A percentile compares a stretch with the other conserved stretches of the same genome.
Conservation (phyloP, 495 filamentous ascomycete species). For the Alectoria sarmentosa region DNA sequence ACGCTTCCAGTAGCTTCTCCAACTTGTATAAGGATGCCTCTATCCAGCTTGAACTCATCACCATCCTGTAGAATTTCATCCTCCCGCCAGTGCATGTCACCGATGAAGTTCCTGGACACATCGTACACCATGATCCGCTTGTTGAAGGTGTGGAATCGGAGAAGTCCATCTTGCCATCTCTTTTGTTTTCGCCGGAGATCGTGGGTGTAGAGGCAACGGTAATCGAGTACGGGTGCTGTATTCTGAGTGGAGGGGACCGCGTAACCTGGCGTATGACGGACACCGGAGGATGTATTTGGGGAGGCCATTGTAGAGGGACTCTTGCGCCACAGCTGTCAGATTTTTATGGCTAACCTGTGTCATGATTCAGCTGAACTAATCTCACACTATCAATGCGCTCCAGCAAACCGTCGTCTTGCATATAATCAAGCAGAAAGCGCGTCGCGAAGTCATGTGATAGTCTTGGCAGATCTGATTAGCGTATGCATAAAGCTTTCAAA, state of each 20-base stretch:
- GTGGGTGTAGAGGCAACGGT: slow-evolving; percentile 75
- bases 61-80: slow-evolving; percentile 59
- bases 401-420: neutral
- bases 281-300: slow-evolving; percentile 11
- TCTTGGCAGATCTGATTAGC: too few species aligned
- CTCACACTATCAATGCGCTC: neutral
- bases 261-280: slow-evolving; percentile 16
- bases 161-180: slow-evolving; percentile 84
- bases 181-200: slow-evolving; percentile 83
- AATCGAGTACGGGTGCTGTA: slow-evolving; percentile 72
- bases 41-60: slow-evolving; percentile 76
- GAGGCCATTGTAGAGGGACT: slow-evolving; percentile 1
- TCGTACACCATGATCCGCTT: slow-evolving; percentile 89
- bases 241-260: slow-evolving; percentile 43
- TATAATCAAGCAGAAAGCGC: too few species aligned
- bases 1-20: slow-evolving; percentile 61
- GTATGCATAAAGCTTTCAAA: too few species aligned
- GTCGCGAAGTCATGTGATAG: neutral
- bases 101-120: slow-evolving; percentile 65
- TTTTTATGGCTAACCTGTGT: neutral
- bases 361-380: neutral
- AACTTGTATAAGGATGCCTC: slow-evolving; percentile 70
- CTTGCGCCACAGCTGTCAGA: neutral
- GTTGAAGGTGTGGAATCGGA: slow-evolving; percentile 87
- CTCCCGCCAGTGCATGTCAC: slow-evolving; percentile 75